Percentiles rank a stretch among this genome's conserved stretches.
Evolutionary conservation across 2,329 filamentous ascomycete species (phyloP).

Genomic region (Metarhizium robertsii): DNA sequence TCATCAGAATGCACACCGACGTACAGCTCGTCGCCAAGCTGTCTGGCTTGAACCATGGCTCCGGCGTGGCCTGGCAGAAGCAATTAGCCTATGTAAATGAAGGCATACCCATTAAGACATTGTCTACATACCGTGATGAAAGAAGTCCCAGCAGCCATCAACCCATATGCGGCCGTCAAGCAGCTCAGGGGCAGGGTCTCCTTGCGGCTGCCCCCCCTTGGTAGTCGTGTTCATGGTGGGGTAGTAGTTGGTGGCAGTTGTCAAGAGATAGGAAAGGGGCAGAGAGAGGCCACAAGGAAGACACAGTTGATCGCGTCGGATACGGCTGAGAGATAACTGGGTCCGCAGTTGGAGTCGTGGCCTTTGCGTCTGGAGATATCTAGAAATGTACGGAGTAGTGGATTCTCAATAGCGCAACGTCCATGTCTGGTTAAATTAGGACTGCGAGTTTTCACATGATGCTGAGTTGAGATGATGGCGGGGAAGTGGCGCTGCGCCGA

Average conservation of each 20-base stretch:
- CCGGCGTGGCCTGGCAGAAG: conserved; percentile 69
- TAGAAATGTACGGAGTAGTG: neutral
- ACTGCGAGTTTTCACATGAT: neutral
- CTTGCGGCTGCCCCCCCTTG: conserved; percentile 20
- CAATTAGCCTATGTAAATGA: neutral
- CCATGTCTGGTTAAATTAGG: neutral
- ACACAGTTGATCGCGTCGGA: neutral
- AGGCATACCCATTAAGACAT: neutral
- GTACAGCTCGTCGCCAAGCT: conserved; percentile 77
- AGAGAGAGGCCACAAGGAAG: neutral
- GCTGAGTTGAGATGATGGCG: too few species aligned
- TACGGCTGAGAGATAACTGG: neutral
- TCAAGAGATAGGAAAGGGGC: neutral
- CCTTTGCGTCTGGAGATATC: neutral
- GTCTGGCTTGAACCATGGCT: conserved; percentile 91
- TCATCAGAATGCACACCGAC: conserved; percentile 95
- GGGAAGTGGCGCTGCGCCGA: neutral
- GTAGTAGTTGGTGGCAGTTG: neutral
- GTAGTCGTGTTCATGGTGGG: conserved; percentile 14
- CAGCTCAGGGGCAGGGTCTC: conserved; percentile 43
- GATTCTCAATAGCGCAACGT: neutral
- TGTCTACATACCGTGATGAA: conserved; percentile 68
- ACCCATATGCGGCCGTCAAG: conserved; percentile 82
- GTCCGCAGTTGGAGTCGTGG: neutral
- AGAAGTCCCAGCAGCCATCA: conserved; percentile 98